Percentiles rank a stretch among this genome's conserved stretches.
Conservation (phyloP, 148 eudicot species). For the Rhododendron griersonianum region DNA sequence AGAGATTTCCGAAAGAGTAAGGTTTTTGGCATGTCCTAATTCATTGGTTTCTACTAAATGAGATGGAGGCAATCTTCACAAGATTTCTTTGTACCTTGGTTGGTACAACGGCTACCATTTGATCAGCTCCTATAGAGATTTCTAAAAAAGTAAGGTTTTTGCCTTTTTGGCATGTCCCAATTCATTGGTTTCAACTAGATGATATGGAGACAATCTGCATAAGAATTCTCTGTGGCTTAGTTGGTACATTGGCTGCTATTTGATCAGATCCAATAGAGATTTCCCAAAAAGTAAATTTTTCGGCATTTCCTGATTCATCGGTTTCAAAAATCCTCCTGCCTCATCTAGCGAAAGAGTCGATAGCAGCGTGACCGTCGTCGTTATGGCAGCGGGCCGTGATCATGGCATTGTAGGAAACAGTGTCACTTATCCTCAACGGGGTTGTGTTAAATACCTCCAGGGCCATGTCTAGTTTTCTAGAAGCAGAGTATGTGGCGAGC, state of each 20-base stretch:
- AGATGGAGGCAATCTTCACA: too few species aligned
- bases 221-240: too few species aligned
- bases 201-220: too few species aligned
- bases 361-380: conserved; percentile 41
- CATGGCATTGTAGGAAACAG: conserved; percentile 56
- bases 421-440: conserved; percentile 42
- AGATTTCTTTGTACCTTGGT: background rate
- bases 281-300: too few species aligned
- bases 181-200: background rate
- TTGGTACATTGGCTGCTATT: background rate
- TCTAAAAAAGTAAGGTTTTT: background rate
- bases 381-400: conserved; percentile 44
- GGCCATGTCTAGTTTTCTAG: conserved; percentile 27
- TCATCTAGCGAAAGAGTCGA: conserved; percentile 41
- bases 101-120: background rate
- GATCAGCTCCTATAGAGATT: background rate
- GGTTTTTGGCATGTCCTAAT: background rate
- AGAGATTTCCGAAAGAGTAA: background rate
- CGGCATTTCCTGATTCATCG: too few species aligned
- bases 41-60: too few species aligned
- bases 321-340: conserved; percentile 13
- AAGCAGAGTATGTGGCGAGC: conserved; percentile 40
- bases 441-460: conserved; percentile 39
- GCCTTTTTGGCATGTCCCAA: background rate
- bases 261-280: background rate